phyloP scores from a whole-genome alignment of 345 rosid species.

The Acer saccharum region DNA sequence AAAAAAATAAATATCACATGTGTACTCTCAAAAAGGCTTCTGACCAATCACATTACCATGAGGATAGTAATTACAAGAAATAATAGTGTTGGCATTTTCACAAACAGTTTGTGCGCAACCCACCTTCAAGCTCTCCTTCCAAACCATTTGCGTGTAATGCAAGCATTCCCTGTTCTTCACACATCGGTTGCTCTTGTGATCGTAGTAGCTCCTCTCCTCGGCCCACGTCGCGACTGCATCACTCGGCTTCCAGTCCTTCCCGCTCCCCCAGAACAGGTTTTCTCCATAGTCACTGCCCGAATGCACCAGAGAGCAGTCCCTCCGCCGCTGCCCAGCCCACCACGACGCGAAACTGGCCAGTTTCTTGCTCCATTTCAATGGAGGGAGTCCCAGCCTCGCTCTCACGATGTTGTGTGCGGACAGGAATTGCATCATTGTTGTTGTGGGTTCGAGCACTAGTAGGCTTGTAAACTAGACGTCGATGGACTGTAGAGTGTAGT shows the following conservation, averaged over 20 bases:
- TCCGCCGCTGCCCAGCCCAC: slow-evolving; percentile 42
- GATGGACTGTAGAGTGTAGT: neutral
- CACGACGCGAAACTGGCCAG: slow-evolving; percentile 47
- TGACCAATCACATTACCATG: slow-evolving; percentile 65
- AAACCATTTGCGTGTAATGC: slow-evolving; percentile 69
- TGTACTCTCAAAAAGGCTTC: slow-evolving; percentile 49
- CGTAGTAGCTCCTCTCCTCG: slow-evolving; percentile 44
- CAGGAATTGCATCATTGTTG: slow-evolving; percentile 13
- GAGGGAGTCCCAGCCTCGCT: slow-evolving; percentile 48
- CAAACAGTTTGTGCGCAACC: slow-evolving; percentile 58
- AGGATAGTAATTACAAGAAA: slow-evolving; percentile 62
- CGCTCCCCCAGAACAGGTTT: slow-evolving; percentile 69
- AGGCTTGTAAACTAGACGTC: slow-evolving; percentile 16
- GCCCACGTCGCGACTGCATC: slow-evolving; percentile 64
- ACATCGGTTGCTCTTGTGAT: slow-evolving; percentile 49
- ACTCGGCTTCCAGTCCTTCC: slow-evolving; percentile 45
- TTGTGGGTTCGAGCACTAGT: neutral
- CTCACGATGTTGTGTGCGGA: slow-evolving; percentile 49
- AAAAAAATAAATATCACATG: neutral
- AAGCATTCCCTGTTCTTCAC: slow-evolving; percentile 36
- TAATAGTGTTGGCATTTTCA: slow-evolving; percentile 51
- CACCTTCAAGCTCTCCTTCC: slow-evolving; percentile 57
- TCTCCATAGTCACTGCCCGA: slow-evolving; percentile 57
- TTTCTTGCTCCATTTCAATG: slow-evolving; percentile 57
- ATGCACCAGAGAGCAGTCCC: slow-evolving; percentile 55